Evolutionary conservation across 768 basidiomycete genomes (phyloP), one percentile per base, ranked within the genome.

Genomic region (Sarcodon sp.): DNA sequence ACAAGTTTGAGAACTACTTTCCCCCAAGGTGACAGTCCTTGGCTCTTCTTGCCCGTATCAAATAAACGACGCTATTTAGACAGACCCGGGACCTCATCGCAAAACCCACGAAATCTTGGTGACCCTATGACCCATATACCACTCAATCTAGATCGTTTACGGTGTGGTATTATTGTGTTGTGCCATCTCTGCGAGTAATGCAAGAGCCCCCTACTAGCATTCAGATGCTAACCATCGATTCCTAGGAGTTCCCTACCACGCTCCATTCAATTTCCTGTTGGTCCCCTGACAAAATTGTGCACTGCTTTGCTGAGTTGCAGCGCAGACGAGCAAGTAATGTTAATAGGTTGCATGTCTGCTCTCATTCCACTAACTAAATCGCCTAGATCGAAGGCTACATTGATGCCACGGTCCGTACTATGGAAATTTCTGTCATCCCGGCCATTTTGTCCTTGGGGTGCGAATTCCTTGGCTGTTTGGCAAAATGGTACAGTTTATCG

Each of bases 261-360:
- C 7, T 77, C 83, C 13, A 77, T 90, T 0, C 69, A 72, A 52
- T 57, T 90, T 7, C 86, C 88, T 0, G 55, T 86, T n/a, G 87
- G 85, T 4, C 58, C 67, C 35, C 55, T 88, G 13, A 67, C 73
- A 10, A 69, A 71, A 39, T 71, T 88, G 33, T 67, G 70, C 21
- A 57, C 66, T 21, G 68, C 72, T 7, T 64, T 89, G 13, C 55
- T 57, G 60, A 64, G 58, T 60, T 76, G 63, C 37, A 68, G 70
- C 8, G 55, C 46, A 13, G 73, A 80, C 8, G 76, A 74, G 15
- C 63, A 67, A 57, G 74, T 72, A 66, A 57, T 27, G 4, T 4
- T 27, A 41, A 41, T 41, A 73, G 69, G 44, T 32, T 51, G 48
- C 33, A 33, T n/a, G n/a, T 36, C 50, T 16, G 37, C 34, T 33